These are phyloP conservation scores for Podospora pseudoanserina DNA, from an alignment of 495 filamentous ascomycete genomes.

Conservation along the genomic window DNA sequence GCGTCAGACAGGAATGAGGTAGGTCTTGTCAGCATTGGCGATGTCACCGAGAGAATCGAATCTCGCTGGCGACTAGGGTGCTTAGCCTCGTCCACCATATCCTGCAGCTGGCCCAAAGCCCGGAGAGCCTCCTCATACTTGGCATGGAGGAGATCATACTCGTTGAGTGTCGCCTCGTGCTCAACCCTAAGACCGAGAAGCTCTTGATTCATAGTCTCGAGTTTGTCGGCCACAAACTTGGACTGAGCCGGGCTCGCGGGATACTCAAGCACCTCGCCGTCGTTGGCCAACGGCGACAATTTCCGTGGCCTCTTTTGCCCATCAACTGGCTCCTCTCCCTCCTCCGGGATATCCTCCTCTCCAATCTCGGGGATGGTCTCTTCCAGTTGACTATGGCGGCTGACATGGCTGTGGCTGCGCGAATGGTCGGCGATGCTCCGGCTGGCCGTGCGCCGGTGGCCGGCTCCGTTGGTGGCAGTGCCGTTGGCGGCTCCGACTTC, in stretches of 20 bases:
- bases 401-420: slow-evolving; percentile 48
- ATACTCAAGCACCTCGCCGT: slow-evolving; percentile 32
- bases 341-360: slow-evolving; percentile 34
- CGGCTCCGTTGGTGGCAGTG: slow-evolving; percentile 35
- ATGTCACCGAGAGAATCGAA: slow-evolving; percentile 53
- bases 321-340: slow-evolving; percentile 27
- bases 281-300: slow-evolving; percentile 21
- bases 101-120: slow-evolving; percentile 76
- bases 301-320: slow-evolving; percentile 31
- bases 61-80: slow-evolving; percentile 57
- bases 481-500: slow-evolving; percentile 38
- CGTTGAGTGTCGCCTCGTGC: slow-evolving; percentile 77
- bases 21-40: slow-evolving; percentile 61
- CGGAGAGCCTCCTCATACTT: slow-evolving; percentile 91
- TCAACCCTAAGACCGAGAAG: slow-evolving; percentile 85
- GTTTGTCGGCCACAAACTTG: slow-evolving; percentile 84
- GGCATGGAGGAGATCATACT: slow-evolving; percentile 75
- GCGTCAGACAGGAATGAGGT: slow-evolving; percentile 90
- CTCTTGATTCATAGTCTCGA: slow-evolving; percentile 88
- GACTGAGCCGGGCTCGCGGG: slow-evolving; percentile 71
- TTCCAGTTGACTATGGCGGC: slow-evolving; percentile 47
- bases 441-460: slow-evolving; percentile 41
- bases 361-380: slow-evolving; percentile 51
- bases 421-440: slow-evolving; percentile 47
- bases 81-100: slow-evolving; percentile 76